Evolutionary conservation across 371 early-diverging fungal species (phyloP).

Genomic region (Smittium culicis): DNA sequence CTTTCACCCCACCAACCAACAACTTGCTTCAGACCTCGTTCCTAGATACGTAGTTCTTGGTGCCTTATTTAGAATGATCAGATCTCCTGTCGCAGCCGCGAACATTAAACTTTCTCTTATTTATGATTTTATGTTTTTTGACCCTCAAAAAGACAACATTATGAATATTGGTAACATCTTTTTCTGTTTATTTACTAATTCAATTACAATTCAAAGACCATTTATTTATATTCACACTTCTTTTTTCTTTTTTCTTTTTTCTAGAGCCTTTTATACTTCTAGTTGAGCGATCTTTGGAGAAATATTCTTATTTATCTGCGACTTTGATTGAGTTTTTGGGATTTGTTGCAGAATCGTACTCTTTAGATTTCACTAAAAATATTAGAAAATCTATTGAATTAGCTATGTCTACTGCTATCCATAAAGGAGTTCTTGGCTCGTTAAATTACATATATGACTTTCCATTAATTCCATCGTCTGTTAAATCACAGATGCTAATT

Average conservation of each 20-base stretch:
- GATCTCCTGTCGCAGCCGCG: constrained; percentile 41
- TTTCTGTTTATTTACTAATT: neutral
- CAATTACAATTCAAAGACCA: neutral
- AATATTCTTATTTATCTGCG: constrained; percentile 47
- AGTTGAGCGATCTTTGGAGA: constrained; percentile 51
- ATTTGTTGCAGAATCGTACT: constrained; percentile 41
- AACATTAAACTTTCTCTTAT: constrained; percentile 57
- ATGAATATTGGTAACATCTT: constrained; percentile 51
- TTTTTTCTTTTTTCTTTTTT: neutral
- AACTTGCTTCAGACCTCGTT: constrained; percentile 56
- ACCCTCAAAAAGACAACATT: constrained; percentile 45
- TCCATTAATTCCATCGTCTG: constrained; percentile 14
- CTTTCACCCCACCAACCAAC: constrained; percentile 61
- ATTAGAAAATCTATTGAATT: constrained; percentile 37
- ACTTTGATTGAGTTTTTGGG: constrained; percentile 49
- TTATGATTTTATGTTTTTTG: constrained; percentile 67
- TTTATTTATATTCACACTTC: neutral
- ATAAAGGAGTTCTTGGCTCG: constrained; percentile 49
- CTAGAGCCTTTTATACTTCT: constrained; percentile 58
- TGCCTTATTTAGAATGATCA: constrained; percentile 39
- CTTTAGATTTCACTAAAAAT: constrained; percentile 36
- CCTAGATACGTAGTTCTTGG: constrained; percentile 62
- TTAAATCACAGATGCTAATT: constrained; percentile 15
- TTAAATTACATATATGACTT: constrained; percentile 21
- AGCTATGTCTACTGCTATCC: constrained; percentile 43